Evolutionary conservation across 2,329 filamentous ascomycete genomes (phyloP), one percentile per base, ranked within the genome.

Genomic region (Uncinocarpus reesii): DNA sequence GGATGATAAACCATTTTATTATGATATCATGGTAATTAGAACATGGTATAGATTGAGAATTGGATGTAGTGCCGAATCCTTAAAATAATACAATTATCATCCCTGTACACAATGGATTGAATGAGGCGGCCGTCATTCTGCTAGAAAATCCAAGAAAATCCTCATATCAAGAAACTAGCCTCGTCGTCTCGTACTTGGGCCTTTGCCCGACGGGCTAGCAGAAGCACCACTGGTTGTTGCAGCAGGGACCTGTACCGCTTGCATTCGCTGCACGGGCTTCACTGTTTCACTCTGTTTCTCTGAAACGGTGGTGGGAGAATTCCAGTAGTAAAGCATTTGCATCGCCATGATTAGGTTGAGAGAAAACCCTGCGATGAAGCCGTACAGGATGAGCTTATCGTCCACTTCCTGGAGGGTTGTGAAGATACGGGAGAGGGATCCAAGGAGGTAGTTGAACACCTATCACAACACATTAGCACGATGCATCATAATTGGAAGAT

Each of bases 251-350:
- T 61, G 49, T 20, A 52, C 43, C 23, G 50, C 46, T 24, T 42
- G 24, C 45, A 51, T 41, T n/a, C 21, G 20, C 37, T 54, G 37
- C 6, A 26, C 20, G 8, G 28, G 3, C 10, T 16, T 24, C 37
- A 21, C 74, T 70, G 64, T 59, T 48, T 62, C 62, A 37, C 67
- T 66, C 20, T 28, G 41, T 16, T 49, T 52, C 16, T 43, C 34
- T 7, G 49, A 20, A 15, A n/a, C 35, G 3, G 46, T 43, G 16
- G 23, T 18, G 2, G 73, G 65, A 43, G 65, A 71, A 61, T 95
- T 95, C 92, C 92, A 98, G 74, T 96, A 96, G 70, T 89, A 94
- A 23, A 94, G 63, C 84, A 98, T 92, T 72, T 98, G 92, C 32
- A 76, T 69, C 11, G 89, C 89, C 50, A 98, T 75, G 49, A 98